Conservation (phyloP, 2,329 filamentous ascomycete species). For the Fonsecaea multimorphosa region DNA sequence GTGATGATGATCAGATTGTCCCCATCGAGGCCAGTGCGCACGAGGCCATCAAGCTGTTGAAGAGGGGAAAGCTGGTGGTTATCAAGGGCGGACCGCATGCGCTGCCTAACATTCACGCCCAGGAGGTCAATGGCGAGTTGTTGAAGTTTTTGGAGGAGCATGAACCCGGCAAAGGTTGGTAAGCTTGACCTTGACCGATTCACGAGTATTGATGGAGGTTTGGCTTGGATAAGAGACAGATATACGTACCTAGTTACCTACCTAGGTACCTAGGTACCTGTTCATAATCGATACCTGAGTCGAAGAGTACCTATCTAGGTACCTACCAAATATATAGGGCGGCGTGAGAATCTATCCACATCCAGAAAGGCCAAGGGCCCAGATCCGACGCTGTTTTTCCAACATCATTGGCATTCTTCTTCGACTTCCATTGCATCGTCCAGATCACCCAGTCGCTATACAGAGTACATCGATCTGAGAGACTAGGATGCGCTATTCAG, state of each 20-base stretch:
- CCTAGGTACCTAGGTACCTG: neutral
- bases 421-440: neutral
- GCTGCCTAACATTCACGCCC: conserved; percentile 16
- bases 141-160: conserved; percentile 20
- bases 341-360: neutral
- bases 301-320: no score
- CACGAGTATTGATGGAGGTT: neutral
- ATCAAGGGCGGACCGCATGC: conserved; percentile 11
- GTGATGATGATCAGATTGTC: conserved; percentile 50
- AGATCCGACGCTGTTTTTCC: neutral
- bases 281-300: neutral
- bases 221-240: neutral
- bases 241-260: neutral
- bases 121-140: conserved; percentile 15
- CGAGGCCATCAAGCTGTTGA: conserved; percentile 19
- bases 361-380: neutral
- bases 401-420: neutral
- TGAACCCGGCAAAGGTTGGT: neutral
- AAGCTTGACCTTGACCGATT: no score
- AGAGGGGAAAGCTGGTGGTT: conserved; percentile 7
- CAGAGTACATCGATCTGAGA: neutral
- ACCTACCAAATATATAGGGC: neutral
- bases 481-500: conserved; percentile 67
- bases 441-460: neutral
- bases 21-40: conserved; percentile 9